Conservation (phyloP, 495 filamentous ascomycete species). For the Melanomma pulvis-pyrius region DNA sequence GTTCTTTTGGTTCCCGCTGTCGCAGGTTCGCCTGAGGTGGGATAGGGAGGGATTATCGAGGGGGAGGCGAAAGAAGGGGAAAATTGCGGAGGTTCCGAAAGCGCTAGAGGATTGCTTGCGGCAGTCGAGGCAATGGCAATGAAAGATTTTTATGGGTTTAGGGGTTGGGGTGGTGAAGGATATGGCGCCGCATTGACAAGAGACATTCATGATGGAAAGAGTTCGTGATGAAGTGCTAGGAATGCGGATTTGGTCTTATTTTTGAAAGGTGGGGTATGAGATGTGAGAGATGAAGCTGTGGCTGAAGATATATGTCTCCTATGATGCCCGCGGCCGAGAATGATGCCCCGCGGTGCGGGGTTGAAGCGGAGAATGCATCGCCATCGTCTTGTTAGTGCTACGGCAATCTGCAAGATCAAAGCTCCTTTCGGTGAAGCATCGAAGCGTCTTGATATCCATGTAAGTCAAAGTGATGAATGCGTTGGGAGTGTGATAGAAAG, state of each 20-base stretch:
- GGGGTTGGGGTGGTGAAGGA: constrained; percentile 61
- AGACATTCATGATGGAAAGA: constrained; percentile 46
- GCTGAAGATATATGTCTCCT: no score
- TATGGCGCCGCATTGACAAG: constrained; percentile 66
- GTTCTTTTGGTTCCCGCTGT: constrained; percentile 21
- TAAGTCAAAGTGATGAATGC: no score
- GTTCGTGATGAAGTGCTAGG: neutral
- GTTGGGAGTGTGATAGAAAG: neutral
- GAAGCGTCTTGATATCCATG: no score
- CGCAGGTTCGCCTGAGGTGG: constrained; percentile 25
- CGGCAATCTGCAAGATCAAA: no score
- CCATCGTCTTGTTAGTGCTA: no score
- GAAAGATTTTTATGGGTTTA: constrained; percentile 61
- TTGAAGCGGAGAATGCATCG: neutral
- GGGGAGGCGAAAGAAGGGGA: constrained; percentile 50
- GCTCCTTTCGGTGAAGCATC: no score
- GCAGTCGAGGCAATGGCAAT: constrained; percentile 72
- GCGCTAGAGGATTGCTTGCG: constrained; percentile 67
- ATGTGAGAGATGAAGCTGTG: no score
- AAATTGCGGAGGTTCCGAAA: constrained; percentile 70
- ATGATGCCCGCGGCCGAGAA: no score
- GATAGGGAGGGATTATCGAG: constrained; percentile 8
- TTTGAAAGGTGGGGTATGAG: no score
- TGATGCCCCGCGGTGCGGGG: constrained; percentile 9
- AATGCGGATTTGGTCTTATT: no score